Base-by-base conservation (phyloP, 1,284 basidiomycete genomes). In the Takashimella koratensis region DNA sequence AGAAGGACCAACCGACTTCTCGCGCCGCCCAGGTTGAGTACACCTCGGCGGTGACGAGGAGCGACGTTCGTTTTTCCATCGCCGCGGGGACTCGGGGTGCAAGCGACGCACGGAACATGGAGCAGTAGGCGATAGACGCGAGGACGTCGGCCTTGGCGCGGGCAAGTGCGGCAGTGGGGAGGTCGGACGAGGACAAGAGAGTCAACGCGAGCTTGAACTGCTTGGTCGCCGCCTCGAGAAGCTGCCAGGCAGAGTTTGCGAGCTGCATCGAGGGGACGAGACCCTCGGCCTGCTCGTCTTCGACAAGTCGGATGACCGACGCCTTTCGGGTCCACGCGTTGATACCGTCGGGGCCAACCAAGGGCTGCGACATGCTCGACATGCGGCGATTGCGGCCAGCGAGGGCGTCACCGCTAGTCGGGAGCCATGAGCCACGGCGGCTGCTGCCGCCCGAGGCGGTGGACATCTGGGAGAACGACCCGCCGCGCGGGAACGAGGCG, bases 1-100 rank as follows among this genome's bases (percentile, higher is more conserved):
- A 47, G 57, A 69, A 73, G 8, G 67, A 68, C 73, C 73, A 76
- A n/a, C 75, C 75, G 42, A 76, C 70, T 52, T 76, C 75, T 24
- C 71, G 58, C 4, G 75, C 74, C 4, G 74, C 73, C 75, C 75
- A 75, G 0, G 70, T 71, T 0, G 72, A 56, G 53, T 75, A 76
- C 20, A 75, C 68, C 50, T 76, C 75, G n/a, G 75, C 67, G 0
- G 71, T 71, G 22, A 72, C 69, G 43, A 75, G 64, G 20, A 73
- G 54, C 2, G 68, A 58, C 0, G 66, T 65, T 36, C 62, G 49
- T 26, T 67, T 65, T 36, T 74, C 68, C 30, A 57, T 59, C 0
- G 70, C 71, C 21, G 60, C 49, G 5, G 61, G 41, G n/a, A 73
- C 47, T n/a, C 67, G 60, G 4, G 67, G 58, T 0, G 66, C 59